Percentiles rank a stretch among this genome's conserved stretches.
Evolutionary conservation across 768 basidiomycete genomes (phyloP).

Genomic region (Cystobasidium ongulense): DNA sequence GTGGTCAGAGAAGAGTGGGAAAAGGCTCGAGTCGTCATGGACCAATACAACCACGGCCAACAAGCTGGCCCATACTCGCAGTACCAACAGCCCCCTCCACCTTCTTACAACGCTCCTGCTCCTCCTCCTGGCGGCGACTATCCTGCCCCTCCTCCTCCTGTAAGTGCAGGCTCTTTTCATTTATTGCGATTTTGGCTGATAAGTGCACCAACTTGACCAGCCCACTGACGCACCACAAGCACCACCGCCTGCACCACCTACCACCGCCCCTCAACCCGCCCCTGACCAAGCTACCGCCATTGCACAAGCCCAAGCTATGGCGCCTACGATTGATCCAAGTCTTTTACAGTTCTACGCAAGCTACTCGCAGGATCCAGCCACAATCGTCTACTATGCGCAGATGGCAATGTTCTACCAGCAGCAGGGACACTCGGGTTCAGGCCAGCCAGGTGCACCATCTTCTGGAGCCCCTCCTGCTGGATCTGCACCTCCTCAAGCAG

Average conservation of each 20-base stretch:
- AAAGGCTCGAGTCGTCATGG: constrained; percentile 56
- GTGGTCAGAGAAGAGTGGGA: constrained; percentile 82
- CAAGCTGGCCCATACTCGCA: constrained; percentile 4
- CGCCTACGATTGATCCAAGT: constrained; percentile 11
- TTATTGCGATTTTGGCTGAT: too few relatives aligned
- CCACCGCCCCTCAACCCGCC: background rate
- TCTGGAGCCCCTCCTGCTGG: background rate
- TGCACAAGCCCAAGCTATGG: constrained; percentile 27
- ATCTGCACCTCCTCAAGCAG: background rate
- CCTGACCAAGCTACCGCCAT: background rate
- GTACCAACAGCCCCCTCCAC: constrained; percentile 16
- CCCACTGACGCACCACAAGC: background rate
- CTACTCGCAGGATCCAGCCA: constrained; percentile 29
- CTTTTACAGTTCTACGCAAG: constrained; percentile 25
- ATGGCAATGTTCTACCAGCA: constrained; percentile 23
- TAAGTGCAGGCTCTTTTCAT: background rate
- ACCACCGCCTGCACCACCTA: constrained; percentile 7
- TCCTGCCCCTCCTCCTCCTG: constrained; percentile 23
- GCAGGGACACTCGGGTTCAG: constrained; percentile 10
- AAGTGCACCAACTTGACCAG: background rate
- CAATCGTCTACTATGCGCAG: constrained; percentile 26
- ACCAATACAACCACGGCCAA: constrained; percentile 20
- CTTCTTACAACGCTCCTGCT: constrained; percentile 16
- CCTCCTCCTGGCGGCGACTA: constrained; percentile 17
- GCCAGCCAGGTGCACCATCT: background rate